Conservation (phyloP, 768 basidiomycete species). For the Macrocybe gigantea region DNA sequence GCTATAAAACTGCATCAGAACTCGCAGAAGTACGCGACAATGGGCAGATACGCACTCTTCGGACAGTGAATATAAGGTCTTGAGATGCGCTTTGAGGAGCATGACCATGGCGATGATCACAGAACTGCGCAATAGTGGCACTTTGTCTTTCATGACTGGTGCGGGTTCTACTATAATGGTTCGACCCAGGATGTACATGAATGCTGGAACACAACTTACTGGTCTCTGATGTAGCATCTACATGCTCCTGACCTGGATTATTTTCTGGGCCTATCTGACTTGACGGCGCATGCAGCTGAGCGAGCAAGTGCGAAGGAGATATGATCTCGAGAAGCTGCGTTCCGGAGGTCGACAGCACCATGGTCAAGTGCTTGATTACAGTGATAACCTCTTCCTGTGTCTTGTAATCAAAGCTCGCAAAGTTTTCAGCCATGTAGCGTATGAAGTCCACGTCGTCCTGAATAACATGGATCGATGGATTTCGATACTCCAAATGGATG, state of each 20-base stretch:
- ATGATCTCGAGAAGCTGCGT: slow-evolving; percentile 75
- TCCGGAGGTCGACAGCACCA: slow-evolving; percentile 71
- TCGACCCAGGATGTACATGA: too few relatives aligned
- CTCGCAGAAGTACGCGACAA: background rate
- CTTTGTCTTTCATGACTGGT: slow-evolving; percentile 10
- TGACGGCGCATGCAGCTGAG: slow-evolving; percentile 43
- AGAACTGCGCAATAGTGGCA: slow-evolving; percentile 54
- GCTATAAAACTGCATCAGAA: slow-evolving; percentile 29
- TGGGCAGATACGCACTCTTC: slow-evolving; percentile 68
- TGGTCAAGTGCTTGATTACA: slow-evolving; percentile 74
- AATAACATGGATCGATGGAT: slow-evolving; percentile 1
- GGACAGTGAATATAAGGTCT: slow-evolving; percentile 74
- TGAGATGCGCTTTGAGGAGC: slow-evolving; percentile 82
- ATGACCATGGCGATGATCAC: slow-evolving; percentile 81
- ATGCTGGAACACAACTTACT: too few relatives aligned
- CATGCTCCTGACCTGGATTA: slow-evolving; percentile 47
- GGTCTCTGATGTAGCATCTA: too few relatives aligned
- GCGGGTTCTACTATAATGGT: background rate
- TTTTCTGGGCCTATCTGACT: slow-evolving; percentile 84
- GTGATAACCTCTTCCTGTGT: slow-evolving; percentile 89
- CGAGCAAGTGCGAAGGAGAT: slow-evolving; percentile 65
- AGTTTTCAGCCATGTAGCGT: slow-evolving; percentile 94
- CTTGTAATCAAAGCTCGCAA: slow-evolving; percentile 90
- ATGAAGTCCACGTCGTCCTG: slow-evolving; percentile 82
- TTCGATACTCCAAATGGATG: background rate